These are phyloP conservation scores for Tricholoma terreum DNA, from an alignment of 768 basidiomycete species.

Conservation along the genomic window DNA sequence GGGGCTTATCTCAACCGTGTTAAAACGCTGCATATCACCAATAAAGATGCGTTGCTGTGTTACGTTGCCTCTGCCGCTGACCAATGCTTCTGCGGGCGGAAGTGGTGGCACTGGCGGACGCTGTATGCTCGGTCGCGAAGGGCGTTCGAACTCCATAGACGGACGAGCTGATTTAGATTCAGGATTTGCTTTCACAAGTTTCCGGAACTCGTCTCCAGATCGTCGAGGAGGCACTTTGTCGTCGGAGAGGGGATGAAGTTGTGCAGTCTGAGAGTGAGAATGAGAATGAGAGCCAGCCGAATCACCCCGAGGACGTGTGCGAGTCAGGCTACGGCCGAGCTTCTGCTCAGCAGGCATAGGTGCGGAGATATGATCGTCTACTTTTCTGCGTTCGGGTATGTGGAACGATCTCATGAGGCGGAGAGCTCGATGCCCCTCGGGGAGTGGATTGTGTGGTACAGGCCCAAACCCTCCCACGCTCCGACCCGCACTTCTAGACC, in stretches of 20 bases:
- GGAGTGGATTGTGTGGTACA: constrained; percentile 3
- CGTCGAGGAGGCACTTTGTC: constrained; percentile 10
- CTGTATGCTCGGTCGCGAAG: constrained; percentile 19
- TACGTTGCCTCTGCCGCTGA: constrained; percentile 29
- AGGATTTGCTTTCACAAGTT: constrained; percentile 8
- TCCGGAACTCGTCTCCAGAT: constrained; percentile 17
- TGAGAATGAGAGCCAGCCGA: constrained; percentile 2
- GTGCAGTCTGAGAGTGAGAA: background rate
- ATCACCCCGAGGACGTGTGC: constrained; percentile 20
- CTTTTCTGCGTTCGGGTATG: constrained; percentile 35
- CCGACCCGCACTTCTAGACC: constrained; percentile 18
- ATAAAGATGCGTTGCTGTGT: constrained; percentile 76
- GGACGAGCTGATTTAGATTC: constrained; percentile 18
- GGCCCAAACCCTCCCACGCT: constrained; percentile 8
- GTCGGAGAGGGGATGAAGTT: constrained; percentile 18
- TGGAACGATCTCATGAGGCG: constrained; percentile 63
- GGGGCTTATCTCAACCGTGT: constrained; percentile 67
- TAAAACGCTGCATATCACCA: constrained; percentile 70
- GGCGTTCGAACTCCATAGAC: constrained; percentile 23
- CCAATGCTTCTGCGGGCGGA: constrained; percentile 31
- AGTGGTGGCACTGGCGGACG: constrained; percentile 38
- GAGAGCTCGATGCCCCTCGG: constrained; percentile 25
- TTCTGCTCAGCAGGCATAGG: constrained; percentile 27
- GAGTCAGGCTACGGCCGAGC: constrained; percentile 37
- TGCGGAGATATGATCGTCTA: constrained; percentile 29